Percentiles rank a stretch among this genome's conserved stretches.
phyloP scores from a whole-genome alignment of 495 filamentous ascomycete species.

The Cetradonia linearis region DNA sequence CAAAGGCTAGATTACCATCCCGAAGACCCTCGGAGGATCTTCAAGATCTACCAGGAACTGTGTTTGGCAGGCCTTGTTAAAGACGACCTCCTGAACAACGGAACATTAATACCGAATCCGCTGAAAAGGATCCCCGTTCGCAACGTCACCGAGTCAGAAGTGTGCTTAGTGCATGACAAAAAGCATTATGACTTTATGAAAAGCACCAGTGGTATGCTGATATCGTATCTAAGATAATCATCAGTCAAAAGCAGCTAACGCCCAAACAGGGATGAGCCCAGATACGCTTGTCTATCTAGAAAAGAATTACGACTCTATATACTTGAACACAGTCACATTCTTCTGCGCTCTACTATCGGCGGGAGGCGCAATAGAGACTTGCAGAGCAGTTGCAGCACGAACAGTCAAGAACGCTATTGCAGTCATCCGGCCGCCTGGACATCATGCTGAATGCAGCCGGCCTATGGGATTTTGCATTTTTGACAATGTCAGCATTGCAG shows the following conservation, averaged over 20 bases:
- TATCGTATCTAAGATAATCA: slow-evolving; percentile 22
- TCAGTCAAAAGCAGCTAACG: background rate
- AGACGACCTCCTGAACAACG: slow-evolving; percentile 38
- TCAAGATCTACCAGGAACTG: slow-evolving; percentile 77
- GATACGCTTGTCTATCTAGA: slow-evolving; percentile 56
- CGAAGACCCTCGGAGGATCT: slow-evolving; percentile 85
- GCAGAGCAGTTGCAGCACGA: slow-evolving; percentile 67
- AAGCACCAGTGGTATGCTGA: slow-evolving; percentile 41
- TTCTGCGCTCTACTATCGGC: slow-evolving; percentile 71
- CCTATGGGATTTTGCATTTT: slow-evolving; percentile 94
- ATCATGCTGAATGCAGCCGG: slow-evolving; percentile 77
- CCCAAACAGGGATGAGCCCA: slow-evolving; percentile 4
- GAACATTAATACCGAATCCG: slow-evolving; percentile 44
- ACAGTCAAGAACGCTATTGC: slow-evolving; percentile 88
- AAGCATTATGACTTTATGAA: slow-evolving; percentile 70
- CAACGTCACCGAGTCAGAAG: slow-evolving; percentile 63
- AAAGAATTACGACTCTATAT: slow-evolving; percentile 69
- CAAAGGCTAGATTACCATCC: slow-evolving; percentile 63
- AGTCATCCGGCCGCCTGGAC: slow-evolving; percentile 86
- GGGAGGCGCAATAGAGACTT: slow-evolving; percentile 94
- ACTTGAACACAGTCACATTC: slow-evolving; percentile 75
- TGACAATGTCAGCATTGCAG: slow-evolving; percentile 90
- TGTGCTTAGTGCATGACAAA: slow-evolving; percentile 62
- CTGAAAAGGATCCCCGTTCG: slow-evolving; percentile 70
- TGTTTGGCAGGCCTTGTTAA: slow-evolving; percentile 66